Evolutionary conservation across 768 basidiomycete species (phyloP).

Genomic region (Cystobasidium onofrii): DNA sequence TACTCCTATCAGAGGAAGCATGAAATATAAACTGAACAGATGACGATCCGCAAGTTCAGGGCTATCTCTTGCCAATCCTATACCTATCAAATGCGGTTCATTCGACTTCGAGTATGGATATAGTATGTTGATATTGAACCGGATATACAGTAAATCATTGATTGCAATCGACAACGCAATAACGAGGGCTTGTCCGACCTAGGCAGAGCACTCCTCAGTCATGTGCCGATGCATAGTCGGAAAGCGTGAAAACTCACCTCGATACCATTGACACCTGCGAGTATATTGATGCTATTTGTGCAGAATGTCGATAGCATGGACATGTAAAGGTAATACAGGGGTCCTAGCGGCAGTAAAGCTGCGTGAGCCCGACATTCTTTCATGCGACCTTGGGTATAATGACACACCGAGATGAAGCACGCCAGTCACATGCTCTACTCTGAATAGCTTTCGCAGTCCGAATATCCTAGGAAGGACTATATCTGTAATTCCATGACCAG

Average conservation of each 20-base stretch:
- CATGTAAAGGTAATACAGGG: slow-evolving; percentile 95
- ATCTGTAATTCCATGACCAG: slow-evolving; percentile 84
- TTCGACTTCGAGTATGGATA: slow-evolving; percentile 39
- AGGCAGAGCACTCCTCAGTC: too few relatives aligned
- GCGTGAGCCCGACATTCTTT: background rate
- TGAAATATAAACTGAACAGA: slow-evolving; percentile 92
- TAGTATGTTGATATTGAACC: slow-evolving; percentile 47
- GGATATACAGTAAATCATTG: slow-evolving; percentile 91
- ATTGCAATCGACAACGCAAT: slow-evolving; percentile 82
- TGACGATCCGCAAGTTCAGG: slow-evolving; percentile 81
- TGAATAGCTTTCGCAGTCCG: slow-evolving; percentile 55
- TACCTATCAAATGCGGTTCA: slow-evolving; percentile 27
- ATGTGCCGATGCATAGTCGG: too few relatives aligned
- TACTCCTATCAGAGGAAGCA: slow-evolving; percentile 86
- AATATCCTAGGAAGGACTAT: slow-evolving; percentile 84
- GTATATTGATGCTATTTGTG: slow-evolving; percentile 97
- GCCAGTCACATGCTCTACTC: slow-evolving; percentile 46
- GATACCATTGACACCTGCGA: slow-evolving; percentile 93
- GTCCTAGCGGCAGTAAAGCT: slow-evolving; percentile 53
- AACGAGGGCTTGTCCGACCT: slow-evolving; percentile 77
- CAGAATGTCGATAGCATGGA: slow-evolving; percentile 87
- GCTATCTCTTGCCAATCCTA: slow-evolving; percentile 74
- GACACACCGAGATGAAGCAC: slow-evolving; percentile 72
- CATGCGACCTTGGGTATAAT: background rate
- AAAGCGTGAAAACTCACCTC: slow-evolving; percentile 49